Base-by-base conservation (phyloP, 1,284 basidiomycete genomes). In the Pseudozyma thailandica region DNA sequence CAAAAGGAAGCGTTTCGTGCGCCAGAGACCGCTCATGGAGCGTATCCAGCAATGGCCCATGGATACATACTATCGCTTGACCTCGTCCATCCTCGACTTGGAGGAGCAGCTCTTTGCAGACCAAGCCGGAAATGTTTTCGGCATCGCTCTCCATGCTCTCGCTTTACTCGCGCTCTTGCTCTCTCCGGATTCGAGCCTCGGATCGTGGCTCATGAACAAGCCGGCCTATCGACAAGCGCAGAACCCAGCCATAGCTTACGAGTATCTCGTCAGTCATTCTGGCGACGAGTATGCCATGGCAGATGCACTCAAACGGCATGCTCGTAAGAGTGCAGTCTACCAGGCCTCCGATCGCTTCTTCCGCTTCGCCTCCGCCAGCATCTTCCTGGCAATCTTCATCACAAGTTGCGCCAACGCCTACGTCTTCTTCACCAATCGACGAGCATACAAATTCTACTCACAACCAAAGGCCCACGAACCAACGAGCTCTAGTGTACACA, bases 261-360 rank as follows among this genome's bases (percentile, higher is more conserved):
- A 71, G 25, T 71, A 64, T 28, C 57, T 71, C 31, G 50, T 71
- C 43, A 57, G 50, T 25, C 56, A 71, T 30, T 59, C 68, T 1
- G 68, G 61, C n/a, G 68, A 71, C 30, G 68, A 71, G n/a, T 64
- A 51, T 16, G 68, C 68, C 16, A 71, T 71, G 69, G 66, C 48
- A 6, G 57, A 75, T 41, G 64, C 59, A 20, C 58, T 69, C 49
- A 64, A 50, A 42, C 52, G 55, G 1, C 62, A 63, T 33, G 54
- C 61, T 16, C 60, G 61, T 23, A 68, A 72, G 41, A 55, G 49
- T 25, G 68, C 58, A 28, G 61, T 64, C 21, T 35, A 52, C 25
- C 53, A 50, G 13, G 65, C 65, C 4, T 62, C 63, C 18, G 71
- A 69, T 33, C 57, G 68, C 38, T 71, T 71, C 57, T 71, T 71